A percentile compares a stretch with the other conserved stretches of the same genome.
These are phyloP conservation scores for Barnettozyma siamensis DNA, from an alignment of 805 yeast genomes.

Conservation along the genomic window DNA sequence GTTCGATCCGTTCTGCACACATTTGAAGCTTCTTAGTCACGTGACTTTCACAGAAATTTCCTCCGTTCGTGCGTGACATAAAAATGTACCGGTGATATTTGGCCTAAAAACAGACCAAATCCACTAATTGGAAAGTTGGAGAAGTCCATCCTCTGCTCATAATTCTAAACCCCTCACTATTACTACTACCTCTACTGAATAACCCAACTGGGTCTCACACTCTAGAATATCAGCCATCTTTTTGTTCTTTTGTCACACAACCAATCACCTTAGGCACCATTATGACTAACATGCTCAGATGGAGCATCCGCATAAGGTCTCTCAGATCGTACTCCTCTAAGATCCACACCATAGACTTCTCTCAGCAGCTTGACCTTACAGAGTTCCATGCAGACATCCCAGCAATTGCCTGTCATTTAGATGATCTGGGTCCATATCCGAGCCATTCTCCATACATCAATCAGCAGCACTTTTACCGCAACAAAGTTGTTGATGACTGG, in stretches of 20 bases:
- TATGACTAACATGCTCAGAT: neutral
- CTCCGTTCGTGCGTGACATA: neutral
- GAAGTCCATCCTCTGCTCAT: too few species aligned
- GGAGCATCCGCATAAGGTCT: neutral
- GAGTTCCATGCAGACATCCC: slow-evolving; percentile 31
- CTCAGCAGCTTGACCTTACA: slow-evolving; percentile 28
- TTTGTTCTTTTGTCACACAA: too few species aligned
- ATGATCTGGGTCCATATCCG: slow-evolving; percentile 36
- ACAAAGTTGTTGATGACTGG: slow-evolving; percentile 60
- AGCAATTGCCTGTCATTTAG: slow-evolving; percentile 28
- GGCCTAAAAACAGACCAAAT: too few species aligned
- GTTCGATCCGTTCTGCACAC: too few species aligned
- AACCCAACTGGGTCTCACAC: too few species aligned
- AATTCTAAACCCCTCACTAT: too few species aligned
- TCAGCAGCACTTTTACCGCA: slow-evolving; percentile 83
- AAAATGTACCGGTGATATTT: too few species aligned
- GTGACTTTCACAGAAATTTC: too few species aligned
- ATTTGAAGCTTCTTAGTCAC: neutral
- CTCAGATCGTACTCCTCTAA: neutral
- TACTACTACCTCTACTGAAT: too few species aligned
- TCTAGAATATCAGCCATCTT: neutral
- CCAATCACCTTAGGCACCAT: too few species aligned
- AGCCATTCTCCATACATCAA: slow-evolving; percentile 40
- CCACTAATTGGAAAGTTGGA: too few species aligned
- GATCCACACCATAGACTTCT: slow-evolving; percentile 6